Evolutionary conservation across 371 early-diverging fungal species (phyloP).

Genomic region (Mucor ambiguus): DNA sequence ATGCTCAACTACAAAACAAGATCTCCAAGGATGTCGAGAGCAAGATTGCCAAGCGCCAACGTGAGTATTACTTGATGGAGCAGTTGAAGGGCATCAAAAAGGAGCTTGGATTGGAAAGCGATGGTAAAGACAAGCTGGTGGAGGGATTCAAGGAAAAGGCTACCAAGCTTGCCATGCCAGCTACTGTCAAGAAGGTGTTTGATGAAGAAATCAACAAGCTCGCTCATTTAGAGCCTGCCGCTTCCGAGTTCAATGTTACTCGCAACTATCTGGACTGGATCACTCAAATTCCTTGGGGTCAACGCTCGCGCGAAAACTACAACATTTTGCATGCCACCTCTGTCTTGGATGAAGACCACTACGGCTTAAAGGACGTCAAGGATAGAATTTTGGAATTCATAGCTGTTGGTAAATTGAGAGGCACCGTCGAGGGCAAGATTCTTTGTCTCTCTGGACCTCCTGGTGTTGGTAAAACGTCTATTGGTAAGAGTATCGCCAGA

Average conservation of each 20-base stretch:
- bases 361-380: slow-evolving; percentile 98
- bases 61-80: slow-evolving; percentile 98
- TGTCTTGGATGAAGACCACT: slow-evolving; percentile 97
- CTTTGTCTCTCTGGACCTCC: slow-evolving; percentile 97
- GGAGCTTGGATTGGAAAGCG: slow-evolving; percentile 94
- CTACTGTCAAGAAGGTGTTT: slow-evolving; percentile 89
- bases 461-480: slow-evolving; percentile 97
- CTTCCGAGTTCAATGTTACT: slow-evolving; percentile 96
- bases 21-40: slow-evolving; percentile 95
- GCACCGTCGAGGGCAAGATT: slow-evolving; percentile 96
- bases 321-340: slow-evolving; percentile 78
- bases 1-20: slow-evolving; percentile 94
- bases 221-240: slow-evolving; percentile 92
- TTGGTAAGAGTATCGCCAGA: slow-evolving; percentile 96
- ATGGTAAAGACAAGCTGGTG: slow-evolving; percentile 96
- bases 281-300: slow-evolving; percentile 97
- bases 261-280: slow-evolving; percentile 98
- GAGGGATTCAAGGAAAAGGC: slow-evolving; percentile 90
- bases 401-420: slow-evolving; percentile 95
- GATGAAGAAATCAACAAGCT: slow-evolving; percentile 96
- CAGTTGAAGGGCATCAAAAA: slow-evolving; percentile 98
- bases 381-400: slow-evolving; percentile 98
- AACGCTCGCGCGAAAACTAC: slow-evolving; percentile 86
- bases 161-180: slow-evolving; percentile 85
- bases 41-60: slow-evolving; percentile 94